These are phyloP conservation scores for Epithele typhae DNA, from an alignment of 768 basidiomycete species.

Conservation along the genomic window DNA sequence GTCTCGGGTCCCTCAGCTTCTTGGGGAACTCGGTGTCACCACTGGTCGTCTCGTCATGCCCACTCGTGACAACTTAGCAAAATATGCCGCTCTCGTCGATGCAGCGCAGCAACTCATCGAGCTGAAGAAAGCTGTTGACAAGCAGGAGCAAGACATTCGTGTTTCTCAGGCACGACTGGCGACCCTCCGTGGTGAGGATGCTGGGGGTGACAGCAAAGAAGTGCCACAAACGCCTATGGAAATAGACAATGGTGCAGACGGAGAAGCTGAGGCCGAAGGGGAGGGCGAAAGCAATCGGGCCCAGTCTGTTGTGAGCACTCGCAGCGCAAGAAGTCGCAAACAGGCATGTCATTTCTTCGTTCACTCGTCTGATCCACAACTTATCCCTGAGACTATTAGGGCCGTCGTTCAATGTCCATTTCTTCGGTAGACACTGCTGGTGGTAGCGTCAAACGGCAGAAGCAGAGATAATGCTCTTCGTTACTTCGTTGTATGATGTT, in stretches of 20 bases:
- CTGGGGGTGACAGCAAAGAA: slow-evolving; percentile 29
- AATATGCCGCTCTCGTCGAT: slow-evolving; percentile 70
- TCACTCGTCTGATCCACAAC: background rate
- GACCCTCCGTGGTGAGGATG: slow-evolving; percentile 26
- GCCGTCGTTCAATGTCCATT: slow-evolving; percentile 64
- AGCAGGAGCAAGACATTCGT: slow-evolving; percentile 80
- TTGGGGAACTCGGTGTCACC: slow-evolving; percentile 73
- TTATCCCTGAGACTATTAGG: slow-evolving; percentile 12
- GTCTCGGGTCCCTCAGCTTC: slow-evolving; percentile 70
- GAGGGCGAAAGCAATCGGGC: slow-evolving; percentile 48
- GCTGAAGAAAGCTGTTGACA: slow-evolving; percentile 82
- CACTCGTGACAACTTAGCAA: slow-evolving; percentile 73
- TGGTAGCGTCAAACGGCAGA: slow-evolving; percentile 12
- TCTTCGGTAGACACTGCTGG: slow-evolving; percentile 71
- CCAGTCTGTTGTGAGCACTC: slow-evolving; percentile 50
- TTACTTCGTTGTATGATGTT: too few species aligned
- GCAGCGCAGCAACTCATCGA: slow-evolving; percentile 76
- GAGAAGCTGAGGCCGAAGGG: slow-evolving; percentile 23
- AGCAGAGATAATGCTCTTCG: slow-evolving; percentile 8
- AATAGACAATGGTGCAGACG: slow-evolving; percentile 41
- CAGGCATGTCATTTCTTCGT: slow-evolving; percentile 47
- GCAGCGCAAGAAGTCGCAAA: slow-evolving; percentile 46
- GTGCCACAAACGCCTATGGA: slow-evolving; percentile 45
- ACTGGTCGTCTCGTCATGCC: slow-evolving; percentile 89
- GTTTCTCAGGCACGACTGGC: slow-evolving; percentile 56